These are phyloP conservation scores for Glaciozyma martinii DNA, from an alignment of 768 basidiomycete genomes.

Conservation along the genomic window DNA sequence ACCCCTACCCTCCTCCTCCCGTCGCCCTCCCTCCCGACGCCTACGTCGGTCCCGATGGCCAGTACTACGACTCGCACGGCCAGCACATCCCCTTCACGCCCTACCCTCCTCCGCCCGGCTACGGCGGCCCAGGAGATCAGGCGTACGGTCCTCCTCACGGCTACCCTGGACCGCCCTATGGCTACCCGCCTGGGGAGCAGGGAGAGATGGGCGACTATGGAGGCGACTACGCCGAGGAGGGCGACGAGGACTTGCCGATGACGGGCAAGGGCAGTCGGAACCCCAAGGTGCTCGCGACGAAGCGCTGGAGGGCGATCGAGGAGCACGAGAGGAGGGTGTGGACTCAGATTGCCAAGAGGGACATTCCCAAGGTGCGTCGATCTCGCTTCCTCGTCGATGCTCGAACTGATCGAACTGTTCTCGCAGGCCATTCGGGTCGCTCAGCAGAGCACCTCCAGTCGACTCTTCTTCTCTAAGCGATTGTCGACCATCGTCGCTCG, in stretches of 20 bases:
- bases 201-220: not conserved
- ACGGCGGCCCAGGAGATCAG: not conserved
- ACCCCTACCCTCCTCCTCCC: constrained; percentile 39
- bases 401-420: constrained; percentile 6
- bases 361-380: constrained; percentile 62
- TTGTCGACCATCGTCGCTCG: constrained; percentile 64
- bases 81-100: not conserved
- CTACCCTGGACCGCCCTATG: not conserved
- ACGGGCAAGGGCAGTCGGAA: not conserved
- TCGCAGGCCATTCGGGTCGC: constrained; percentile 71
- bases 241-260: constrained; percentile 1
- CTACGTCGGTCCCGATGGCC: constrained; percentile 9
- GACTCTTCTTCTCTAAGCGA: constrained; percentile 63
- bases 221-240: not conserved
- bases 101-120: not conserved
- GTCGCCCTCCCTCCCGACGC: constrained; percentile 28
- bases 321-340: constrained; percentile 82
- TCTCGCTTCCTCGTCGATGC: not conserved
- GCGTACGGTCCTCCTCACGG: not conserved
- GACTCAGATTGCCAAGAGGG: constrained; percentile 75
- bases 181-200: not conserved
- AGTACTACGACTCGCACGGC: constrained; percentile 11
- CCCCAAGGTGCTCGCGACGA: constrained; percentile 4
- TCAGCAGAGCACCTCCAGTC: constrained; percentile 55
- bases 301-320: constrained; percentile 52